Conservation (phyloP, 2,329 filamentous ascomycete genomes). For the Ophiocordyceps camponoti-leonardi region DNA sequence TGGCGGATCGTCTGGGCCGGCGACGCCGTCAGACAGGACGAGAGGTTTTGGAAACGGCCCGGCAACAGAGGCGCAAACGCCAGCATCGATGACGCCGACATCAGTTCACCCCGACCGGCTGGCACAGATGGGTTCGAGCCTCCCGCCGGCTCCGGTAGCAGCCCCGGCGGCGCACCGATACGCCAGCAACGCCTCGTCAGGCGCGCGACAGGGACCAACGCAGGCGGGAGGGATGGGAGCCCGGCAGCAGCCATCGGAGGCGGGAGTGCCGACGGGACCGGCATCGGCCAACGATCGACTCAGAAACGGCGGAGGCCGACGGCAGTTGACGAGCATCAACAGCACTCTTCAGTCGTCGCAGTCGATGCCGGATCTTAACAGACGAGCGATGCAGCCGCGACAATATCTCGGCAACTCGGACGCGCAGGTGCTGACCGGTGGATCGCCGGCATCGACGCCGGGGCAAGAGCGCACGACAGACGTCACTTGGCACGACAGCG, state of each 20-base stretch:
- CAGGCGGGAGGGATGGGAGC: conserved; percentile 4
- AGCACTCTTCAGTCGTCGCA: conserved; percentile 36
- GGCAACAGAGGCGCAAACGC: conserved; percentile 8
- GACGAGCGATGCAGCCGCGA: conserved; percentile 18
- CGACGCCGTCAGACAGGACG: conserved; percentile 21
- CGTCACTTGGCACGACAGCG: conserved; percentile 18
- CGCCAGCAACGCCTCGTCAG: conserved; percentile 11
- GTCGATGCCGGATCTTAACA: conserved; percentile 17
- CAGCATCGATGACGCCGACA: conserved; percentile 9
- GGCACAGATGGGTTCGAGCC: conserved; percentile 22
- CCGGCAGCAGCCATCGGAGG: conserved; percentile 8
- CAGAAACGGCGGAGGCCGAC: conserved; percentile 22
- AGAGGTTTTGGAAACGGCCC: conserved; percentile 15
- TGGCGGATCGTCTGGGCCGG: conserved; percentile 8
- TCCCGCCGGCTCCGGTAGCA: conserved; percentile 7
- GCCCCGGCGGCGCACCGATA: conserved; percentile 14
- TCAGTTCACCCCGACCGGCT: conserved; percentile 32
- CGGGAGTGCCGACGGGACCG: conserved; percentile 17
- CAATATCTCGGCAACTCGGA: conserved; percentile 34
- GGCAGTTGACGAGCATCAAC: conserved; percentile 43
- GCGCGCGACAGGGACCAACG: conserved; percentile 6
- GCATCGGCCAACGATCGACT: conserved; percentile 18
- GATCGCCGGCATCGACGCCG: conserved; percentile 31
- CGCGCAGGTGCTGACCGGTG: conserved; percentile 36
- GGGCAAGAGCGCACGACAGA: conserved; percentile 28